Evolutionary conservation across 768 basidiomycete genomes (phyloP).

Genomic region (Leccinum uliginosum): DNA sequence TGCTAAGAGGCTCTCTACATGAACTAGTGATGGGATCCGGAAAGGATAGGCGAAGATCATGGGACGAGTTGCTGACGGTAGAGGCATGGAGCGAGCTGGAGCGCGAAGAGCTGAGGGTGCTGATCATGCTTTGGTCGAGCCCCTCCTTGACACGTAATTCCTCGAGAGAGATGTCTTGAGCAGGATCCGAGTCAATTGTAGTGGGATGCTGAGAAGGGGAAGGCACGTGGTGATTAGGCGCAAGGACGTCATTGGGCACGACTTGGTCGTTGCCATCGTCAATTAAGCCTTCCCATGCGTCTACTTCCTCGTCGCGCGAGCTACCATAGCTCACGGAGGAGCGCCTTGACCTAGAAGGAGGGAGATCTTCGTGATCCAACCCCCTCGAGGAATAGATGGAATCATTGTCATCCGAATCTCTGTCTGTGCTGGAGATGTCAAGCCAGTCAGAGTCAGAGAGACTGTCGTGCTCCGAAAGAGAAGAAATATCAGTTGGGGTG

Average conservation of each 20-base stretch:
- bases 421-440: conserved; percentile 63
- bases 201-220: conserved; percentile 17
- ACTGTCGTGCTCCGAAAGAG: conserved; percentile 59
- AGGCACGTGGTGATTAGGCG: conserved; percentile 21
- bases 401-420: conserved; percentile 66
- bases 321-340: conserved; percentile 69
- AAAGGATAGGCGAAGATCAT: conserved; percentile 77
- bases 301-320: conserved; percentile 64
- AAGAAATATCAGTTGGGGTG: conserved; percentile 37
- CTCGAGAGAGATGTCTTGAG: conserved; percentile 43
- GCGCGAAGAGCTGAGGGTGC: conserved; percentile 72
- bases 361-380: conserved; percentile 55
- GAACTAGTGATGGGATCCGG: conserved; percentile 79
- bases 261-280: conserved; percentile 57
- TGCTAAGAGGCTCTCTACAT: conserved; percentile 50
- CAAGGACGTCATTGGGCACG: conserved; percentile 21
- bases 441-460: conserved; percentile 84
- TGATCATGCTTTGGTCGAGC: conserved; percentile 78
- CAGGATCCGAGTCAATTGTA: conserved; percentile 25
- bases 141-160: conserved; percentile 69
- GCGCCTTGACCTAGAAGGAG: conserved; percentile 56
- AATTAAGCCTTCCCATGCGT: conserved; percentile 75
- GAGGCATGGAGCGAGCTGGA: conserved; percentile 54
- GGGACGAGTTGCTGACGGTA: conserved; percentile 56
- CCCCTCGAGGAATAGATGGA: conserved; percentile 53